phyloP scores from a whole-genome alignment of 768 basidiomycete genomes.

The Kwoniella shandongensis region DNA sequence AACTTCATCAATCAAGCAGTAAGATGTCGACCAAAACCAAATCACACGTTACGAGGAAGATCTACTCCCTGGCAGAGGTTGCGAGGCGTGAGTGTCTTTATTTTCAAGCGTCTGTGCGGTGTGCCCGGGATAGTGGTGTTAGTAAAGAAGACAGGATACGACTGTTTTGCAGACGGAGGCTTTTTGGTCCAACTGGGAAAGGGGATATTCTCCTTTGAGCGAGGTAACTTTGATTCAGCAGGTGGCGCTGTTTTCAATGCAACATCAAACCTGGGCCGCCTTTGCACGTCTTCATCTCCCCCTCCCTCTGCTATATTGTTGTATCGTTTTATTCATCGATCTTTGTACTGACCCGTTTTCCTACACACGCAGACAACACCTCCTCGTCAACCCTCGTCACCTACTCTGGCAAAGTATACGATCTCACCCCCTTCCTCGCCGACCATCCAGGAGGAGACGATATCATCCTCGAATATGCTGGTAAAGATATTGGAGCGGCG shows the following conservation, averaged over 20 bases:
- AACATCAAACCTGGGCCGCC: too few relatives aligned
- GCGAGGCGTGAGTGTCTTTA: slow-evolving; percentile 14
- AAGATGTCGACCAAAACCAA: background rate
- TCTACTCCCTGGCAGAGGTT: slow-evolving; percentile 21
- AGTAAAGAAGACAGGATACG: too few relatives aligned
- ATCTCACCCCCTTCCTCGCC: slow-evolving; percentile 75
- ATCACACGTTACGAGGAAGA: slow-evolving; percentile 5
- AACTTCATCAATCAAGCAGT: background rate
- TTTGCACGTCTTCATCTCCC: too few relatives aligned
- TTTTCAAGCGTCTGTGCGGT: background rate
- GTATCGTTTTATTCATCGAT: too few relatives aligned
- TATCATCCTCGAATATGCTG: slow-evolving; percentile 75
- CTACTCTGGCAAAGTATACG: slow-evolving; percentile 79
- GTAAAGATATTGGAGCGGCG: slow-evolving; percentile 72
- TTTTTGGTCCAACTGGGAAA: too few relatives aligned
- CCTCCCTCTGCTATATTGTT: too few relatives aligned
- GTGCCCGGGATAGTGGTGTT: background rate
- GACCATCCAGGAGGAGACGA: slow-evolving; percentile 98
- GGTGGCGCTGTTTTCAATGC: too few relatives aligned
- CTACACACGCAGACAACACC: slow-evolving; percentile 56
- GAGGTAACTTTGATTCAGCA: too few relatives aligned
- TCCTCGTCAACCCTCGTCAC: slow-evolving; percentile 76
- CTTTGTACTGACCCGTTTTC: too few relatives aligned
- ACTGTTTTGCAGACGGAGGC: too few relatives aligned
- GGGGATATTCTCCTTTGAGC: too few relatives aligned